Evolutionary conservation across 345 rosid genomes (phyloP), one percentile per base, ranked within the genome.

Genomic region (Lepidium aucheri): DNA sequence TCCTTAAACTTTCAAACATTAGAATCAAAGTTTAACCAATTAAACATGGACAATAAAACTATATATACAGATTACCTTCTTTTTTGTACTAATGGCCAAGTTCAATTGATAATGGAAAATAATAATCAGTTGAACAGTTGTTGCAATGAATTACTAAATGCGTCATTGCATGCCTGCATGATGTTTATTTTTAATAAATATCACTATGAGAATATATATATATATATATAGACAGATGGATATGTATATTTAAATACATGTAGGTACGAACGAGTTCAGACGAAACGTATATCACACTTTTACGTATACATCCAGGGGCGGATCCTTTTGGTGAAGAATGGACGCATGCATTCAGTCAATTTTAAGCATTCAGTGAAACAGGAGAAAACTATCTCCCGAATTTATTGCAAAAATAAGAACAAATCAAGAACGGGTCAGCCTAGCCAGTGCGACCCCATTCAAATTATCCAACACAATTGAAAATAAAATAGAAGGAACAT

Each of bases 151-250:
- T 26, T 4, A 26, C 14, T 10, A 40, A 60, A 15, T 51, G 68
- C 39, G 39, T 20, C 67, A 53, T 42, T 69, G 68, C 46, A 51
- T 69, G 60, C 15, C 22, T 60, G 45, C 46, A 69, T 60, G 61
- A 42, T 60, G 68, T 34, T 7, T 14, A 32, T 47, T 60, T 49
- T 60, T n/a, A 60, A 40, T 51, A 41, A 20, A 32, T 20, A 5
- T n/a, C n/a, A 39, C 58, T 51, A 16, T 51, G 39, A 39, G 28
- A 50, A 16, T 16, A 26, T 9, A 28, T 6, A 6, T 5, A 28
- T 5, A 24, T 24, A 24, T 24, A 24, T 24, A 22, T 43, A 51
- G 13, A 53, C 24, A 36, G 7, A 7, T 26, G 1, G 30, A 26
- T 26, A 26, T 26, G 30, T 53, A 40, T 22, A 58, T 40, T 3